These are phyloP conservation scores for Ceratocystis eucalypticola DNA, from an alignment of 2,329 filamentous ascomycete species.

Conservation along the genomic window DNA sequence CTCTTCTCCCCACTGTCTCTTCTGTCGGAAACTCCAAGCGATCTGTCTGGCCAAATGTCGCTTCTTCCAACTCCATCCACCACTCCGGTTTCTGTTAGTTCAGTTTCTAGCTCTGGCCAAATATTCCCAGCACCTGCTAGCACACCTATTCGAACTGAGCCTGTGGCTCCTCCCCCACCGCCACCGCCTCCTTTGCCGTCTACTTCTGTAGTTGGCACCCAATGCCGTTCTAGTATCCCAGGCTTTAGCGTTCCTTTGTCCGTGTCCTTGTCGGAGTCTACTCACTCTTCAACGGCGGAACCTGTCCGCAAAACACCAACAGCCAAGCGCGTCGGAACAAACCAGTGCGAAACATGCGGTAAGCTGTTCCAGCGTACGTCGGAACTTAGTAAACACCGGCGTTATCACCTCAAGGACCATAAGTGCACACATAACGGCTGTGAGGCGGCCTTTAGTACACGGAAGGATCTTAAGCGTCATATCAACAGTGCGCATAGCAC, in stretches of 20 bases:
- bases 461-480: slow-evolving; percentile 24
- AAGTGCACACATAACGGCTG: slow-evolving; percentile 20
- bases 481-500: slow-evolving; percentile 20
- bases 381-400: slow-evolving; percentile 21
- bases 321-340: slow-evolving; percentile 7
- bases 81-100: slow-evolving; percentile 16
- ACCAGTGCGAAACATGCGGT: slow-evolving; percentile 17
- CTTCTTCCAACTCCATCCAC: slow-evolving; percentile 17
- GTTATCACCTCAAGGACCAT: slow-evolving; percentile 22
- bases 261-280: neutral
- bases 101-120: slow-evolving; percentile 14
- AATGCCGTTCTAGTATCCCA: neutral
- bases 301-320: slow-evolving; percentile 10
- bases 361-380: slow-evolving; percentile 17
- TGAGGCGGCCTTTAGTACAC: slow-evolving; percentile 22
- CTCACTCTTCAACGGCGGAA: slow-evolving; percentile 9
- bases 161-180: slow-evolving; percentile 2
- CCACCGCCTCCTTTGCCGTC: neutral
- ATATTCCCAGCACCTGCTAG: slow-evolving; percentile 16
- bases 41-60: slow-evolving; percentile 7
- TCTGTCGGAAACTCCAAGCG: slow-evolving; percentile 11
- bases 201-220: neutral
- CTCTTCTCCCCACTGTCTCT: slow-evolving; percentile 13
- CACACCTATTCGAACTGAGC: slow-evolving; percentile 11
- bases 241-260: slow-evolving; percentile 4